Percentiles rank a stretch among this genome's conserved stretches.
Conservation (phyloP, 345 rosid genomes). For the Streptanthus diversifolius region DNA sequence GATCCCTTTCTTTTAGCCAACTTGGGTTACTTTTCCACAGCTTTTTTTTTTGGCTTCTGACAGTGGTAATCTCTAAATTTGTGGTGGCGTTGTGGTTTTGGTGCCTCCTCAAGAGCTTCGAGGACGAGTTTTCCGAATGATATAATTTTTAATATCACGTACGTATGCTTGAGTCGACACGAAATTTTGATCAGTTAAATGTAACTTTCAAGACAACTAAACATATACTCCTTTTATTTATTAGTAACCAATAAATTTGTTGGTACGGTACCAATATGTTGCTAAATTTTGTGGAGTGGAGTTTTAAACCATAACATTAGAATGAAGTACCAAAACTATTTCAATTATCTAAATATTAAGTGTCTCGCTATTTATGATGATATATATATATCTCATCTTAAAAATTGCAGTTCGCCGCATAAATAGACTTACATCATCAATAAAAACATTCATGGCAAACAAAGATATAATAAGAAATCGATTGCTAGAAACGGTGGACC, state of each 20-base stretch:
- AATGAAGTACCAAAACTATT: background rate
- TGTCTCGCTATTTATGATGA: constrained; percentile 6
- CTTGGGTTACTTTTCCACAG: constrained; percentile 30
- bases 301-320: background rate
- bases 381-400: background rate
- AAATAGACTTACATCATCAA: constrained; percentile 24
- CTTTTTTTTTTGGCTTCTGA: no score
- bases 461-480: constrained; percentile 33
- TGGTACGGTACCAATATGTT: background rate
- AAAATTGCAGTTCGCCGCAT: constrained; percentile 35
- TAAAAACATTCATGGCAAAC: constrained; percentile 30
- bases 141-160: background rate
- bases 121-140: background rate
- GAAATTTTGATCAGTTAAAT: constrained; percentile 1
- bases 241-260: background rate
- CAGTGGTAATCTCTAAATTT: no score
- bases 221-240: background rate
- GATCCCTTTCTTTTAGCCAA: constrained; percentile 27
- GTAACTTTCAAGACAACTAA: constrained; percentile 15
- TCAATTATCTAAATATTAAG: background rate
- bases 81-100: no score
- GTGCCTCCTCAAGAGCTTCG: no score
- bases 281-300: background rate
- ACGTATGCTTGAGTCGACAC: constrained; percentile 3
- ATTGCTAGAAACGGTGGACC: constrained; percentile 39